A percentile compares a stretch with the other conserved stretches of the same genome.
Conservation (phyloP, 345 rosid species). For the Streptanthus diversifolius region DNA sequence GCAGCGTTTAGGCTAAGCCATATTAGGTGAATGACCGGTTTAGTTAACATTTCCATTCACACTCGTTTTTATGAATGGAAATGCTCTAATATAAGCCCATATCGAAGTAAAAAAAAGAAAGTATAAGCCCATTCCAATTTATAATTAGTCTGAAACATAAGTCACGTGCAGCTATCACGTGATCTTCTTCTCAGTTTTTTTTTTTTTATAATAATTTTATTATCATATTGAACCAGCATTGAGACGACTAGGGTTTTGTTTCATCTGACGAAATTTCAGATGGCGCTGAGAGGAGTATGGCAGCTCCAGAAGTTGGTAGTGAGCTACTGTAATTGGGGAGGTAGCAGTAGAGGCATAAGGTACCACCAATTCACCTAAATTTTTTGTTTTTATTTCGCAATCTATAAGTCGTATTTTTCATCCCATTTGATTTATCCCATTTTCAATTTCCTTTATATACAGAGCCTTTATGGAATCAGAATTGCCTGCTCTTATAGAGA, state of each 20-base stretch:
- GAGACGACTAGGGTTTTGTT: conserved; percentile 16
- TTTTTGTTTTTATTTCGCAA: too few relatives aligned
- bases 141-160: not conserved
- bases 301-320: conserved; percentile 80
- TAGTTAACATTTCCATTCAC: not conserved
- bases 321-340: conserved; percentile 91
- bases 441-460: not conserved
- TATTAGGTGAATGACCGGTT: not conserved
- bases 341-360: conserved; percentile 90
- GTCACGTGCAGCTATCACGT: conserved; percentile 29
- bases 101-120: too few relatives aligned
- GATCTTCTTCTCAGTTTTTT: conserved; percentile 20
- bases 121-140: not conserved
- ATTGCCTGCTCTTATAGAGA: conserved; percentile 57
- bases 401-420: not conserved
- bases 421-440: not conserved
- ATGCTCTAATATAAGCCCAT: not conserved
- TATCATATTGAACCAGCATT: too few relatives aligned
- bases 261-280: conserved; percentile 21
- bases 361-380: conserved; percentile 1
- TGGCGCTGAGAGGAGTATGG: conserved; percentile 89
- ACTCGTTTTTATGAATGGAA: too few relatives aligned
- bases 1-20: not conserved
- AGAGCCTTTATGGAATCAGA: conserved; percentile 87
- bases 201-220: too few relatives aligned